phyloP scores from a whole-genome alignment of 148 eudicot species.

The Vaccinium vitisidaea region DNA sequence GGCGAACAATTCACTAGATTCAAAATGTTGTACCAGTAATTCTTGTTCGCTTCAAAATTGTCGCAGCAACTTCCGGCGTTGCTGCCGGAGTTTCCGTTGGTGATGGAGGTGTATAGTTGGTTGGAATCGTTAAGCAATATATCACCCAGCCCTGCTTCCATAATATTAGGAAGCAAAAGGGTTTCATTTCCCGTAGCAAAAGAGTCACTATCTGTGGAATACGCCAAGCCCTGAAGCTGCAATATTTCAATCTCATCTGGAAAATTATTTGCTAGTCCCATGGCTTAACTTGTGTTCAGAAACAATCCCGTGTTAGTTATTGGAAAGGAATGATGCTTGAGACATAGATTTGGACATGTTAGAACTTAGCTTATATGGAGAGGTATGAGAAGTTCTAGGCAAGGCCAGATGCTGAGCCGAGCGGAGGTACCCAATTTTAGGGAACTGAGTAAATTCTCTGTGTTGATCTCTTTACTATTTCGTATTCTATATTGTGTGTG shows the following conservation, averaged over 20 bases:
- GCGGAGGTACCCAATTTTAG: too few species aligned
- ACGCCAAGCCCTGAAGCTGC: background rate
- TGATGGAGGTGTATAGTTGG: background rate
- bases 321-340: background rate
- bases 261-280: background rate
- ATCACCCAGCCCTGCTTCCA: slow-evolving; percentile 8
- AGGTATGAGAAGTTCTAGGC: too few species aligned
- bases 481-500: too few species aligned
- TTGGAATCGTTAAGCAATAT: background rate
- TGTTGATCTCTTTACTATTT: too few species aligned
- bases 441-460: too few species aligned
- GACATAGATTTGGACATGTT: too few species aligned
- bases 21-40: slow-evolving; percentile 14
- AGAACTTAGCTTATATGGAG: too few species aligned
- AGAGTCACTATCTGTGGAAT: background rate
- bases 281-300: background rate
- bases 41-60: slow-evolving; percentile 11
- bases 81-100: background rate
- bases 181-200: background rate
- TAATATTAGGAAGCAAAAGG: background rate
- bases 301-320: background rate
- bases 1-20: too few species aligned
- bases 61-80: background rate
- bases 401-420: too few species aligned
- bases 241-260: background rate